Base-by-base conservation (phyloP, 106 monocot genomes). In the Dioscorea alata region DNA sequence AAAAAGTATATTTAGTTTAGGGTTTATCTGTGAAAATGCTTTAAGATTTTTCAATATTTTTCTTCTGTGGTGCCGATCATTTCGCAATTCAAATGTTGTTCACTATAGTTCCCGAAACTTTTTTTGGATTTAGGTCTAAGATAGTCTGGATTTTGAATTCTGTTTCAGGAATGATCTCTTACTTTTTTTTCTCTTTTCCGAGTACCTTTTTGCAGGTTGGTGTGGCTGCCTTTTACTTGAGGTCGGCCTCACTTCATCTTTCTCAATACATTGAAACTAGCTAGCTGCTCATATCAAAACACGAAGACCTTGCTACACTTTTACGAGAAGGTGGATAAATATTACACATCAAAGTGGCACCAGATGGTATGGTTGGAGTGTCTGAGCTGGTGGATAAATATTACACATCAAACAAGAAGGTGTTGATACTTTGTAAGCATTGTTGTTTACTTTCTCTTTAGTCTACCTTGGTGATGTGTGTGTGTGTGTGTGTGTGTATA, bases 201-300 rank as follows among this genome's bases (percentile, higher is more conserved):
- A 50, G 20, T 21, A 4, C 8, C 4, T 13, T 50, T 34, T 32
- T 80, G 51, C 67, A 99, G 99, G 99, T 99, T 71, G 93, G 99
- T 67, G 87, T 99, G 48, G 93, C 99, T 64, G 93, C 99, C 23
- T 90, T 99, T 88, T 90, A 93, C 74, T 83, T 99, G 85, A 85
- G 93, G 73, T 90, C 99, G 0, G 99, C 93, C 42, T 85, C 90
- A 49, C 73, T 99, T 31, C 99, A 99, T 76, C 93, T 99, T 61
- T 99, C 90, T 62, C 99, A 99, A 48, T 99, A 87, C 69, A 99
- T 93, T 59, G 99, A 99, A 75, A 93, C n/a, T n/a, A n/a, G n/a
- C 99, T n/a, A 99, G 93, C 67, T 79, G 83, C 68, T 87, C 93
- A n/a, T 99, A 99, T 73, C 92, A 99, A 71, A 99, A 99, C 67